Percentiles rank a stretch among this genome's conserved stretches.
These are phyloP conservation scores for Sisymbrium altissimum DNA, from an alignment of 345 rosid species.

Conservation along the genomic window DNA sequence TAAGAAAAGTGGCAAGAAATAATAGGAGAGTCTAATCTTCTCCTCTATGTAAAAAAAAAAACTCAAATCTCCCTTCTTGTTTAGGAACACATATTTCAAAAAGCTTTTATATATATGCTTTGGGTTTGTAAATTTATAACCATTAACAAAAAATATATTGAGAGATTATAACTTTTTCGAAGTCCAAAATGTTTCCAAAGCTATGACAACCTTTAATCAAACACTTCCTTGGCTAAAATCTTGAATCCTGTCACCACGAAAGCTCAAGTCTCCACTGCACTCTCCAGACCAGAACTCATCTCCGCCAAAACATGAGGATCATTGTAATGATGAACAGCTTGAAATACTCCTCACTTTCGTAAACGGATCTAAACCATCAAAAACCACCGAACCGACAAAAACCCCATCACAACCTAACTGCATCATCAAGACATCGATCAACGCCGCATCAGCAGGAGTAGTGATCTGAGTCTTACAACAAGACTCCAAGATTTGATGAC, in stretches of 20 bases:
- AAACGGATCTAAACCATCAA: slow-evolving; percentile 44
- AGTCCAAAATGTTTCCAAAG: no score
- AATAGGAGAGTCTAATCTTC: slow-evolving; percentile 8
- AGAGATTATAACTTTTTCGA: not conserved
- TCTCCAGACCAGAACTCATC: slow-evolving; percentile 44
- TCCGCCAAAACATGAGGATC: slow-evolving; percentile 58
- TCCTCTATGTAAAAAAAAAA: not conserved
- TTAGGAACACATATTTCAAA: not conserved
- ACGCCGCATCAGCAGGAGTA: slow-evolving; percentile 61
- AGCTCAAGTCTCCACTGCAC: slow-evolving; percentile 26
- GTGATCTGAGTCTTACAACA: slow-evolving; percentile 6
- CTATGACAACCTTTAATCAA: no score
- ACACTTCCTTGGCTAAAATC: slow-evolving; percentile 14
- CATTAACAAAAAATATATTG: not conserved
- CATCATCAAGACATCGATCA: no score
- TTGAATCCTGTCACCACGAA: slow-evolving; percentile 29
- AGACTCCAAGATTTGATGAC: slow-evolving; percentile 59
- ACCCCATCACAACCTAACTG: slow-evolving; percentile 70
- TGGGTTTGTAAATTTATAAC: no score
- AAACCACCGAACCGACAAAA: slow-evolving; percentile 47
- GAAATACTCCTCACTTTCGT: slow-evolving; percentile 48
- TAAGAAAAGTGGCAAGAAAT: slow-evolving; percentile 95
- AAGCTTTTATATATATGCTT: not conserved
- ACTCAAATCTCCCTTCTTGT: slow-evolving; percentile 4
- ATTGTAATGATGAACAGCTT: slow-evolving; percentile 58